Base-by-base conservation (phyloP, 805 yeast genomes). In the Starmerella vaccinii region DNA sequence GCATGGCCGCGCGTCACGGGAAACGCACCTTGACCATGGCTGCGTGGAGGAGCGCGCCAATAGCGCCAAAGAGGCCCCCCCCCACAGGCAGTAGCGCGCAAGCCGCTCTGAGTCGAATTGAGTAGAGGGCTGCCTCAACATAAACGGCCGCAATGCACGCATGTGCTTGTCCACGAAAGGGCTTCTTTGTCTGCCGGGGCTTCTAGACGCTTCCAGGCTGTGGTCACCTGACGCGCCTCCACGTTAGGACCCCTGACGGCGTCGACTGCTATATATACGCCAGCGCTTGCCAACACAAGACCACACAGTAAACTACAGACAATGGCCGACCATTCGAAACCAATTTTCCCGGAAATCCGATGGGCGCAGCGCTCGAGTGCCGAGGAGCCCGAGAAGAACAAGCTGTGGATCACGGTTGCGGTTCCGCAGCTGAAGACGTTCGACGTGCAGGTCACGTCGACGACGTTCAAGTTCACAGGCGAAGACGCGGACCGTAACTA, bases 291-390 rank as follows among this genome's bases (percentile, higher is more conserved):
- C n/a, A n/a, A n/a, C n/a, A n/a, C n/a, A n/a, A n/a, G n/a, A n/a
- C n/a, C n/a, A n/a, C n/a, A n/a, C n/a, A n/a, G n/a, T n/a, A n/a
- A n/a, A 23, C 5, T 4, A 39, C 12, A 7, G 7, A 23, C 21
- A 39, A 39, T 39, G 43, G 43, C 43, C 15, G 43, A 39, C 23
- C 43, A 39, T 32, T 5, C 43, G 43, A 41, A 41, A 27, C 45
- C 61, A 9, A 40, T 59, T 37, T 58, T 60, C 50, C 64, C 81
- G 44, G 70, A 68, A 72, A 90, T 86, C 37, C 73, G 80, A 65
- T 90, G 98, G 98, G 97, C 98, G 12, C 98, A 90, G 73, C 85
- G 98, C 69, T 87, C 96, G 49, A 80, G 74, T 63, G 82, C 74
- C n/a, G 67, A 74, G 4, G 94, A 81, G 34, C 76, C 77, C 10